Conservation (phyloP, 495 filamentous ascomycete species). For the Hyphodiscus hymeniophilus region DNA sequence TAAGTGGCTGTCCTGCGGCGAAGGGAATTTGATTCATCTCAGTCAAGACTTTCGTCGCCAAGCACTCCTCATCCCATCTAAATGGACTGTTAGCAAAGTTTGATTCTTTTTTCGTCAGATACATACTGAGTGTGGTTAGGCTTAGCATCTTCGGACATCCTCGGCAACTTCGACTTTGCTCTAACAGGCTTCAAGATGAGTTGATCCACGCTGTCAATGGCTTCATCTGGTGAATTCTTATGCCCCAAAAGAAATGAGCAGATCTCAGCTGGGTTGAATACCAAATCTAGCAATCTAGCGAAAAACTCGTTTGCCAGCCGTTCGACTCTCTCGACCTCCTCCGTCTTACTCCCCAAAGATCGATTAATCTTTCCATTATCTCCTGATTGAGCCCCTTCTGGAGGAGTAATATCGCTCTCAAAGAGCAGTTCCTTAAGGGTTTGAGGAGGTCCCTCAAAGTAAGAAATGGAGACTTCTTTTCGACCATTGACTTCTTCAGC, state of each 20-base stretch:
- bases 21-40: slow-evolving; percentile 11
- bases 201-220: slow-evolving; percentile 43
- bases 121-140: slow-evolving; percentile 7
- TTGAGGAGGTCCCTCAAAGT: slow-evolving; percentile 55
- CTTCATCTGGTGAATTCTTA: slow-evolving; percentile 49
- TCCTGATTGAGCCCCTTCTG: slow-evolving; percentile 6
- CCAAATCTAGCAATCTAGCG: slow-evolving; percentile 57
- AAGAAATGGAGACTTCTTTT: slow-evolving; percentile 48
- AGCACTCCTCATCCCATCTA: slow-evolving; percentile 5
- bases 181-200: slow-evolving; percentile 4
- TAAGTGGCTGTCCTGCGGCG: neutral
- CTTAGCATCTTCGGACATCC: slow-evolving; percentile 3
- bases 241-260: slow-evolving; percentile 65
- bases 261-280: slow-evolving; percentile 63
- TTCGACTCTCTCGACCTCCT: slow-evolving; percentile 30
- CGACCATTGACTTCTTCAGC: slow-evolving; percentile 2
- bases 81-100: slow-evolving; percentile 12
- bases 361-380: slow-evolving; percentile 6
- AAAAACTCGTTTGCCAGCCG: slow-evolving; percentile 49
- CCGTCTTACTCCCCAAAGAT: slow-evolving; percentile 12
- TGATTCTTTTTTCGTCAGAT: slow-evolving; percentile 1
- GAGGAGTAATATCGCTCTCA: neutral
- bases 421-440: slow-evolving; percentile 48
- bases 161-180: slow-evolving; percentile 2
- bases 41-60: slow-evolving; percentile 1